Conservation (phyloP, 768 basidiomycete genomes). For the Phanerochaete carnosa region DNA sequence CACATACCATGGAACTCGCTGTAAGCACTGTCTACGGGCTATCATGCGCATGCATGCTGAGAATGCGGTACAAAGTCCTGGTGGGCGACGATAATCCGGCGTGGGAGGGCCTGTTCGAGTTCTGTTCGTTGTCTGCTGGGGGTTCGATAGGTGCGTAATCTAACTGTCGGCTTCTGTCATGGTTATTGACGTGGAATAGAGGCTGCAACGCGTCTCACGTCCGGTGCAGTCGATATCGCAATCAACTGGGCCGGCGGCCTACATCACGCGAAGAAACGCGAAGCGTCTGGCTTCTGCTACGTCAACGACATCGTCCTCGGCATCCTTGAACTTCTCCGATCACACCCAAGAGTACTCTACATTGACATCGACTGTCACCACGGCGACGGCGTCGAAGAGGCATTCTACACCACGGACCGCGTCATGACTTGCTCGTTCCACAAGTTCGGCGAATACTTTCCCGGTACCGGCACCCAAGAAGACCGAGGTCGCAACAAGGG, state of each 20-base stretch:
- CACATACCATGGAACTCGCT: conserved; percentile 81
- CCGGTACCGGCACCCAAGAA: conserved; percentile 83
- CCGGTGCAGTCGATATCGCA: conserved; percentile 75
- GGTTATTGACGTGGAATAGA: conserved; percentile 35
- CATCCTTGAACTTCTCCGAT: conserved; percentile 89
- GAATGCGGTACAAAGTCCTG: conserved; percentile 33
- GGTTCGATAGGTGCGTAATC: conserved; percentile 82
- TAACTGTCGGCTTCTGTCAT: neutral
- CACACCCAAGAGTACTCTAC: conserved; percentile 79
- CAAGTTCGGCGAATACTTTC: conserved; percentile 95
- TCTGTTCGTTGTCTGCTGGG: conserved; percentile 94
- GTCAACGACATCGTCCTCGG: conserved; percentile 97
- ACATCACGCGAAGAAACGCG: conserved; percentile 99
- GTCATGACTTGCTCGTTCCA: conserved; percentile 98
- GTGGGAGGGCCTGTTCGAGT: conserved; percentile 96
- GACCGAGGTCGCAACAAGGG: conserved; percentile 84
- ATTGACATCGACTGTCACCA: conserved; percentile 99
- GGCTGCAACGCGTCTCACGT: conserved; percentile 76
- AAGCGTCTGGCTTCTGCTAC: conserved; percentile 98
- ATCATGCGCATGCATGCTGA: neutral
- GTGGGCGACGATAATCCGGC: conserved; percentile 95
- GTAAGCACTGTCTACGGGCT: conserved; percentile 44
- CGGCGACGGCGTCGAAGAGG: conserved; percentile 98
- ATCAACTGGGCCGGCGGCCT: conserved; percentile 99
- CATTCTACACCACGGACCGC: conserved; percentile 95